Evolutionary conservation across 495 filamentous ascomycete genomes (phyloP).

Genomic region (Penicillium bovifimosum): DNA sequence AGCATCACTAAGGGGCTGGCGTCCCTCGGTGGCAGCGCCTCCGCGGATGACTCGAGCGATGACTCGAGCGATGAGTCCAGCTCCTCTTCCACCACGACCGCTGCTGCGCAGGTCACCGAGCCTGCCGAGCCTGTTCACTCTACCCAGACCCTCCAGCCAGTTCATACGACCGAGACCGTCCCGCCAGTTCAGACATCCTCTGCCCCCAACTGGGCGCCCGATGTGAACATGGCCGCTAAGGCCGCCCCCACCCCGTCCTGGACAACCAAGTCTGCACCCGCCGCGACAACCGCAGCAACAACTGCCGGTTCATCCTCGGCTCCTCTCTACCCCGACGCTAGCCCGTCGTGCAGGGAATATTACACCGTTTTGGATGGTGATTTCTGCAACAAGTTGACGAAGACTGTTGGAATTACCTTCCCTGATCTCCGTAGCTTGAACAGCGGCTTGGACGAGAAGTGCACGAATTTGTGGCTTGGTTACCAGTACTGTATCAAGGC

Average conservation of each 20-base stretch:
- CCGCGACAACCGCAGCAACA: conserved; percentile 11
- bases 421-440: conserved; percentile 36
- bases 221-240: background rate
- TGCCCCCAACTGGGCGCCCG: background rate
- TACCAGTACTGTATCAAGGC: conserved; percentile 37
- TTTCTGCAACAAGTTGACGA: conserved; percentile 36
- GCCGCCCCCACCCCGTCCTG: conserved; percentile 1
- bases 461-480: conserved; percentile 36
- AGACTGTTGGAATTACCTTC: conserved; percentile 19
- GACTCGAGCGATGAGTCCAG: conserved; percentile 5
- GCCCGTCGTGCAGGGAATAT: conserved; percentile 36
- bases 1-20: conserved; percentile 6
- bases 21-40: background rate
- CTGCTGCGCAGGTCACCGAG: conserved; percentile 6
- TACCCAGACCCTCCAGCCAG: background rate
- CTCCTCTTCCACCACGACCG: conserved; percentile 7
- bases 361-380: conserved; percentile 37
- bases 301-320: background rate
- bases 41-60: background rate
- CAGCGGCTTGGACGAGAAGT: conserved; percentile 31
- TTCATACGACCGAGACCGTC: background rate
- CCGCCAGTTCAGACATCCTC: background rate
- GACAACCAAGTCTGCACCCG: conserved; percentile 11
- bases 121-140: background rate
- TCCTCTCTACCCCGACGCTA: conserved; percentile 31